Evolutionary conservation across 345 rosid genomes (phyloP).

Genomic region (Euphorbia tirucalli): DNA sequence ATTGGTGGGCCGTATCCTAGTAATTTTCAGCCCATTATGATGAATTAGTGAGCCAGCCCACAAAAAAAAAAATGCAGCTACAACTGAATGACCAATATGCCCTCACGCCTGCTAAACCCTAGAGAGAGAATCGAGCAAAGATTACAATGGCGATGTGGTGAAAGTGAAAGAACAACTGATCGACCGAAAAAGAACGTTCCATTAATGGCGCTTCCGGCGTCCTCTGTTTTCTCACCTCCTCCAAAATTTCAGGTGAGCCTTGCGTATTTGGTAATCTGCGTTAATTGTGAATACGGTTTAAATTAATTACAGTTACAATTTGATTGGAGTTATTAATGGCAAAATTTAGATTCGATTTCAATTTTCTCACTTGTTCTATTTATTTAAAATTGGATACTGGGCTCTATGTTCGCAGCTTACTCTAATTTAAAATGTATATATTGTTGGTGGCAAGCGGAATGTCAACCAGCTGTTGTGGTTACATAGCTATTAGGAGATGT

Average conservation of each 20-base stretch:
- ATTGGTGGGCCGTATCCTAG: neutral
- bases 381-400: no score
- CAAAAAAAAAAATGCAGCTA: neutral
- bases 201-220: conserved; percentile 32
- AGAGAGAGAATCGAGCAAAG: neutral
- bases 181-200: neutral
- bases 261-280: neutral
- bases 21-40: neutral
- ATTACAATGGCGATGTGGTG: no score
- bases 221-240: conserved; percentile 13
- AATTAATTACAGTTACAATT: neutral
- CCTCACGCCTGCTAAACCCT: conserved; percentile 23
- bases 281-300: neutral
- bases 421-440: no score
- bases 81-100: neutral
- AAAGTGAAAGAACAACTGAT: neutral
- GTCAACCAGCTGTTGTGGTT: no score
- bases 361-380: neutral
- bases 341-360: no score
- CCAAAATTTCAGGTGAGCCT: conserved; percentile 24
- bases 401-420: no score
- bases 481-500: no score
- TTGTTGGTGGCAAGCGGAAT: no score
- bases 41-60: conserved; percentile 1
- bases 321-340: neutral